These are phyloP conservation scores for Schizochytrium sp. DNA, from an alignment of 108 stramenopile species.

Conservation along the genomic window DNA sequence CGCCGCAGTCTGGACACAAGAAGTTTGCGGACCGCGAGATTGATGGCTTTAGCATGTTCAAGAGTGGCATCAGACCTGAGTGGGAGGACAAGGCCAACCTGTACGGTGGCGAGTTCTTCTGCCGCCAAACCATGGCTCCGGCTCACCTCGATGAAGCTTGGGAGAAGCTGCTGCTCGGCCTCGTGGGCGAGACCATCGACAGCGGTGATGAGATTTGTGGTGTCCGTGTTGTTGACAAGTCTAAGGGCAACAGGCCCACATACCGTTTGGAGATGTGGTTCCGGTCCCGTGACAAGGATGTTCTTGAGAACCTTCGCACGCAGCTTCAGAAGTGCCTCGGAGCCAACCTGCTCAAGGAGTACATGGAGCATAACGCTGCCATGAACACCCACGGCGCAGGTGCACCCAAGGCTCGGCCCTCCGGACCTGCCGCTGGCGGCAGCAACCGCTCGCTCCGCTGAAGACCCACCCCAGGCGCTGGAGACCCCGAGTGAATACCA, in stretches of 20 bases:
- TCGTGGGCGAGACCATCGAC: constrained; percentile 90
- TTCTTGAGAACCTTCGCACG: constrained; percentile 35
- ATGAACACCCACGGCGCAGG: constrained; percentile 52
- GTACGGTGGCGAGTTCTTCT: constrained; percentile 89
- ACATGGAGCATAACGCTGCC: constrained; percentile 57
- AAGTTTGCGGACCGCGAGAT: constrained; percentile 50
- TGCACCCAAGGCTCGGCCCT: not conserved
- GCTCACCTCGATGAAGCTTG: constrained; percentile 87
- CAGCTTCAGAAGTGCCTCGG: constrained; percentile 37
- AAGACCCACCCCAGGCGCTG: too few relatives aligned
- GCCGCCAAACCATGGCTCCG: constrained; percentile 81
- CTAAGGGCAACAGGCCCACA: constrained; percentile 43
- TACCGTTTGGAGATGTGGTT: constrained; percentile 61
- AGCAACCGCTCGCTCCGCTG: not conserved
- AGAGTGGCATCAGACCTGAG: constrained; percentile 84
- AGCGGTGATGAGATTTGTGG: constrained; percentile 84
- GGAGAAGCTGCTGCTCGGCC: constrained; percentile 87
- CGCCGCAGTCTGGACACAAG: constrained; percentile 6
- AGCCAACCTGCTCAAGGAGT: constrained; percentile 58
- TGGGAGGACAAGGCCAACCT: constrained; percentile 92
- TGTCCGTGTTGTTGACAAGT: constrained; percentile 88
- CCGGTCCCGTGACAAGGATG: constrained; percentile 55
- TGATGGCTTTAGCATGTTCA: constrained; percentile 60
- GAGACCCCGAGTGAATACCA: not conserved
- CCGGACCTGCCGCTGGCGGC: not conserved